Conservation (phyloP, 2,329 filamentous ascomycete genomes). For the Myriosclerotinia curreyana region DNA sequence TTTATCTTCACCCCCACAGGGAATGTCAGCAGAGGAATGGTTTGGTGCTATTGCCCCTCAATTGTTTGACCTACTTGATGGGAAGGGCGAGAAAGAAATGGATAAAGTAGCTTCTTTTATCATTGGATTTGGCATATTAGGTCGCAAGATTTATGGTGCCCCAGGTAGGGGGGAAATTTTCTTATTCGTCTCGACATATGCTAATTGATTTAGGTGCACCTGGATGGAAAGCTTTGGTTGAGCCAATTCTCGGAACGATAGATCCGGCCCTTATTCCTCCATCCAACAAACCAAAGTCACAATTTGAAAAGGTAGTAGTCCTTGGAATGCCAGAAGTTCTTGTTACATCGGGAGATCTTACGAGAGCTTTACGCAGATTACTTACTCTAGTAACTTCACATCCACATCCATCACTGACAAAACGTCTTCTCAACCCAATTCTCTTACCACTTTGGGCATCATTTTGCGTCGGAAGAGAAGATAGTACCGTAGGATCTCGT, state of each 20-base stretch:
- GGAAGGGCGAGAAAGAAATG: slow-evolving; percentile 54
- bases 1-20: slow-evolving; percentile 56
- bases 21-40: slow-evolving; percentile 56
- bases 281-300: not conserved
- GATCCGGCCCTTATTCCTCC: slow-evolving; percentile 41
- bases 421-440: slow-evolving; percentile 57
- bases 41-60: slow-evolving; percentile 60
- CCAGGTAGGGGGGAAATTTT: slow-evolving; percentile 48
- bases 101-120: slow-evolving; percentile 59
- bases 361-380: slow-evolving; percentile 53
- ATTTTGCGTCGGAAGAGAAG: slow-evolving; percentile 46
- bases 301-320: slow-evolving; percentile 25
- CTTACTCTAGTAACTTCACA: slow-evolving; percentile 58
- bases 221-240: slow-evolving; percentile 62
- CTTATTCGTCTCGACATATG: slow-evolving; percentile 18
- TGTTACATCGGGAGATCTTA: slow-evolving; percentile 49
- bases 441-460: slow-evolving; percentile 58
- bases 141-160: slow-evolving; percentile 60
- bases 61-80: slow-evolving; percentile 60
- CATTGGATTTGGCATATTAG: slow-evolving; percentile 65
- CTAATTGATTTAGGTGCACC: slow-evolving; percentile 45
- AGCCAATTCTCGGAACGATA: slow-evolving; percentile 54
- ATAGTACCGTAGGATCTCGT: not conserved
- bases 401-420: slow-evolving; percentile 63
- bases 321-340: slow-evolving; percentile 29